phyloP scores from a whole-genome alignment of 805 yeast genomes.

The Nakazawaea ernobii region DNA sequence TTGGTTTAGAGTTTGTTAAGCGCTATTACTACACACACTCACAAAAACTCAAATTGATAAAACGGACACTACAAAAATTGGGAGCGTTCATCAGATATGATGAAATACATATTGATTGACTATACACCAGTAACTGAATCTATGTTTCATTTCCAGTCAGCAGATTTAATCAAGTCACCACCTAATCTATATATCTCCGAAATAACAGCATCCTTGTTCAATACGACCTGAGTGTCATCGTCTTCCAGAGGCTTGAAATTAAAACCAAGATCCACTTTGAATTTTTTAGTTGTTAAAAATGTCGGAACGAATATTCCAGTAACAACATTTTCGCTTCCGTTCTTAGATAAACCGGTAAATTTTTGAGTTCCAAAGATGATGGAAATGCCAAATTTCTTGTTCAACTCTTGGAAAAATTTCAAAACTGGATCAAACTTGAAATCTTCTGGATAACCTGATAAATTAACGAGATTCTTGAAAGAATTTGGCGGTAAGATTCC shows the following conservation, averaged over 20 bases:
- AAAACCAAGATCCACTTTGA: slow-evolving; percentile 74
- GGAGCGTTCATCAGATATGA: too few relatives aligned
- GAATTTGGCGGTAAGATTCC: slow-evolving; percentile 52
- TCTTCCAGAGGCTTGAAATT: slow-evolving; percentile 57
- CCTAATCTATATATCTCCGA: slow-evolving; percentile 67
- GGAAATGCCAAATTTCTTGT: slow-evolving; percentile 56
- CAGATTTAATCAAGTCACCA: slow-evolving; percentile 49
- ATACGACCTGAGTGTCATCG: slow-evolving; percentile 32
- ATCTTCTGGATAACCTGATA: slow-evolving; percentile 36
- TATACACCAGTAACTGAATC: background rate
- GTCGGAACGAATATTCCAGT: slow-evolving; percentile 80
- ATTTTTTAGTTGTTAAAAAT: slow-evolving; percentile 51
- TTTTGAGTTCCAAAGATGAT: slow-evolving; percentile 64
- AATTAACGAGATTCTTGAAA: slow-evolving; percentile 55
- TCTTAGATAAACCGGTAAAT: slow-evolving; percentile 46
- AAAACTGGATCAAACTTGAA: slow-evolving; percentile 51
- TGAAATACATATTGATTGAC: too few relatives aligned
- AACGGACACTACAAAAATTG: background rate
- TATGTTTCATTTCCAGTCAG: slow-evolving; percentile 14
- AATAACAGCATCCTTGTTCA: slow-evolving; percentile 69
- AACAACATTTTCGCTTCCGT: slow-evolving; percentile 53
- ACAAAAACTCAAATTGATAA: background rate
- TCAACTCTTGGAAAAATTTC: slow-evolving; percentile 55
- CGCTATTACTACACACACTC: too few relatives aligned
- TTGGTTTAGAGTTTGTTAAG: too few relatives aligned